These are phyloP conservation scores for Linnemannia hyalina DNA, from an alignment of 192 early-diverging fungal genomes.

Conservation along the genomic window DNA sequence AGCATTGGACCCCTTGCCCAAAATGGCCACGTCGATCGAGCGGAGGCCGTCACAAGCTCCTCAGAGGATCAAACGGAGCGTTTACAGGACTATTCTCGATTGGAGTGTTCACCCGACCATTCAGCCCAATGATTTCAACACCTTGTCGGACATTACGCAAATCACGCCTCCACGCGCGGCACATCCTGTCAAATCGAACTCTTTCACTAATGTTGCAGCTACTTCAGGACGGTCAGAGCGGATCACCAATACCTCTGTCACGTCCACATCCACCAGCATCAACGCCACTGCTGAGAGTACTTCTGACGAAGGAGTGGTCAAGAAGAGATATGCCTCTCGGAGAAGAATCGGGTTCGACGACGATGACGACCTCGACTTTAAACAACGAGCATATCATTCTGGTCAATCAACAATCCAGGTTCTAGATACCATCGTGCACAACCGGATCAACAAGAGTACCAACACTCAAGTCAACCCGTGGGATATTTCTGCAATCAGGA, in stretches of 20 bases:
- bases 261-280: too few relatives aligned
- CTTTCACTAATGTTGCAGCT: neutral
- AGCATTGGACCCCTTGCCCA: neutral
- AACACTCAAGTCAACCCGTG: neutral
- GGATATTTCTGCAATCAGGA: neutral
- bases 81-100: conserved; percentile 35
- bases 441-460: neutral
- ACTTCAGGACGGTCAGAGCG: neutral
- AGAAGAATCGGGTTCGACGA: conserved; percentile 1
- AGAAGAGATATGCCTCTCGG: neutral
- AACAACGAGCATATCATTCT: neutral
- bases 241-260: too few relatives aligned
- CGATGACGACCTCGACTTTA: neutral
- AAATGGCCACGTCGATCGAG: neutral
- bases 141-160: neutral
- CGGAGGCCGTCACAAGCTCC: conserved; percentile 12
- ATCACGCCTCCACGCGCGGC: too few relatives aligned
- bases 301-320: neutral
- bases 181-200: neutral
- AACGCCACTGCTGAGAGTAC: too few relatives aligned
- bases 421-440: neutral
- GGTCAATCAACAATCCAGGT: neutral
- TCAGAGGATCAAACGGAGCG: neutral
- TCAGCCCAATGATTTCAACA: conserved; percentile 25
- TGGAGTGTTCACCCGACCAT: conserved; percentile 45